Evolutionary conservation across 1,139 yeast genomes (phyloP), one percentile per base, ranked within the genome.

Genomic region (Taphrina betulina): DNA sequence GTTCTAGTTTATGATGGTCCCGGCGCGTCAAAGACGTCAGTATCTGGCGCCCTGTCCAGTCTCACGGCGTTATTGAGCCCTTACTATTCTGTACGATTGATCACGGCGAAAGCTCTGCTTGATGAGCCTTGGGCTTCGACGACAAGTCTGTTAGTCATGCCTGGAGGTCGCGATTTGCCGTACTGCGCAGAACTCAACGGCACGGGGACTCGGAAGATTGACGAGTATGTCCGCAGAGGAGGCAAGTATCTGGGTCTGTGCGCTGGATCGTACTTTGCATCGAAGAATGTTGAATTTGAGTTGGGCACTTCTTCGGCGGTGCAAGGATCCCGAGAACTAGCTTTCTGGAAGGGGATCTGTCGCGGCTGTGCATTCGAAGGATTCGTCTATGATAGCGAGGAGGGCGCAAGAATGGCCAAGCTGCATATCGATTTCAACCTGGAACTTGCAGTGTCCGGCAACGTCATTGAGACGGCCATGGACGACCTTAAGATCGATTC

Each of bases 151-250:
- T 68, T 92, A 53, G 95, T 90, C 2, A 70, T 94, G 24, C 99
- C 98, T 0, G 98, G 98, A 1, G 98, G 98, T 2, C 96, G 97
- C 0, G 98, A 92, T 68, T 71, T 89, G 53, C 96, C 96, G 0
- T 84, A 79, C 66, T 86, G 96, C 66, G 73, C 76, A 42, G 74
- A 75, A 1, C 74, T 90, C 57, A 81, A 85, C 63, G 95, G 96
- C 1, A 71, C 69, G 5, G 90, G 89, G 0, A 86, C 82, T 64
- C 65, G 69, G 2, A 71, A 71, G 37, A 86, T 92, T 58, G 69
- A 72, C 28, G 79, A 79, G 50, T 90, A 75, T 68, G 89, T 92
- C 2, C 74, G 80, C 33, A 73, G 75, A 55, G 98, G 98, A 19
- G 99, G 98, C 1, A 73, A 75, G 56, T 88, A 74, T 65, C 68